Evolutionary conservation across 2,329 filamentous ascomycete species (phyloP), one percentile per base, ranked within the genome.

Genomic region (Stachybotrys elegans): DNA sequence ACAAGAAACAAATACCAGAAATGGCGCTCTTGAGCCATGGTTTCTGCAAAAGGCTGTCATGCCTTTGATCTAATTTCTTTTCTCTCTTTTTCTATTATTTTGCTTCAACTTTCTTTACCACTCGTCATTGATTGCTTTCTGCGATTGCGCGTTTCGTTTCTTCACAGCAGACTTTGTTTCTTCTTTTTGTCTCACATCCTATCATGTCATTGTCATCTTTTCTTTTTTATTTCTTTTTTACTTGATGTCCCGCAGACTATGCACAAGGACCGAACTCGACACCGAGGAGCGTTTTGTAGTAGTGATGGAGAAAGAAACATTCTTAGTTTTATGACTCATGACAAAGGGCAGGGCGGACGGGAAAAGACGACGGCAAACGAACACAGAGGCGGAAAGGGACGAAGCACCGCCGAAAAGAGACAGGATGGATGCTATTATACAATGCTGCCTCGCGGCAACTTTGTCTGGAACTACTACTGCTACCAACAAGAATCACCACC

Each of bases 371-470:
- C 41, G 46, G 32, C 42, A 23, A 42, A 38, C 31, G 25, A 27
- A 27, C 17, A 43, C 38, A 31, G 31, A 25, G 38, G 40, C 36
- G 11, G 27, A 20, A 31, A 23, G 36, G 22, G 40, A 23, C 13
- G 8, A 40, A 22, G 31, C 42, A 39, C 16, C 40, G 29, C 29
- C 39, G 43, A 43, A 48, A 43, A 37, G 27, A 25, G 43, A 32
- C 40, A 52, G 47, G 54, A 51, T 48, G 48, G 42, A 43, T 44
- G 51, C 52, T 44, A 59, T 57, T 58, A 59, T 67, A 70, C 65
- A 70, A 66, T 62, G 66, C 60, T 72, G 69, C 70, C 71, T 71
- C 70, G 52, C 70, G 70, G 70, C 66, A 68, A 58, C 58, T 52
- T 67, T 67, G 61, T 64, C 59, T n/a, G 50, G 47, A 55, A 35